Evolutionary conservation across 2,329 filamentous ascomycete species (phyloP).

Genomic region (Colletotrichum eremochloae): DNA sequence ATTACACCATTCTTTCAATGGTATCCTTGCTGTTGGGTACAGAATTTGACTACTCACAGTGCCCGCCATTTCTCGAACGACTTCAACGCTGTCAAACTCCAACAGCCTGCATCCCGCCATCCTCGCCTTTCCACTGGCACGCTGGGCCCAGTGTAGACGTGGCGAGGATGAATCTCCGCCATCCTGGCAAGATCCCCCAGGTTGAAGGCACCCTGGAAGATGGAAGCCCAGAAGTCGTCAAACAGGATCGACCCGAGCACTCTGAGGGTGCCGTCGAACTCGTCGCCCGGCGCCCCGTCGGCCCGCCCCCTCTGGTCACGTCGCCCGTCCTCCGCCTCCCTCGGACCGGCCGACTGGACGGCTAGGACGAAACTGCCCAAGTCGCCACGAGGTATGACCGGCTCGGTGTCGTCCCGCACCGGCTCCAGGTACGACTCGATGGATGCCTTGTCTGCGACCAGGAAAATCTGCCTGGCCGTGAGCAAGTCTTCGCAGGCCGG

Average conservation of each 20-base stretch:
- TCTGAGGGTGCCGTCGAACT: slow-evolving; percentile 1
- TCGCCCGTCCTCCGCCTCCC: not conserved
- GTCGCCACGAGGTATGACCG: slow-evolving; percentile 28
- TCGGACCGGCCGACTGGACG: slow-evolving; percentile 31
- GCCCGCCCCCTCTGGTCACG: not conserved
- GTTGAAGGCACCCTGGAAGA: not conserved
- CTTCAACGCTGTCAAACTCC: slow-evolving; percentile 16
- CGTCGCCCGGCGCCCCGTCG: slow-evolving; percentile 19
- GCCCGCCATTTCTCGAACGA: slow-evolving; percentile 19
- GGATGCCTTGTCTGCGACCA: slow-evolving; percentile 45
- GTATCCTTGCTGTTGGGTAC: not conserved
- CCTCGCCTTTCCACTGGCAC: slow-evolving; percentile 23
- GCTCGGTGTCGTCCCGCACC: slow-evolving; percentile 2
- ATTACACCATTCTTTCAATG: not conserved
- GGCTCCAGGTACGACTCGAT: slow-evolving; percentile 47
- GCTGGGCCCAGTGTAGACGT: slow-evolving; percentile 24
- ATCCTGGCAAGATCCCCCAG: not conserved
- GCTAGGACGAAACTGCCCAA: slow-evolving; percentile 44
- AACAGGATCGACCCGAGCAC: slow-evolving; percentile 30
- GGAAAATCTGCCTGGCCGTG: slow-evolving; percentile 28
- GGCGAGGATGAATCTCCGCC: slow-evolving; percentile 11
- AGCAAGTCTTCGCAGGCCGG: slow-evolving; percentile 15
- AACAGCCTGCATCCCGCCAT: slow-evolving; percentile 10
- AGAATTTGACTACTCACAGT: not conserved
- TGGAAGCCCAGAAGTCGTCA: slow-evolving; percentile 20